These are phyloP conservation scores for Verbena officinalis DNA, from an alignment of 257 asterid genomes.

Conservation along the genomic window DNA sequence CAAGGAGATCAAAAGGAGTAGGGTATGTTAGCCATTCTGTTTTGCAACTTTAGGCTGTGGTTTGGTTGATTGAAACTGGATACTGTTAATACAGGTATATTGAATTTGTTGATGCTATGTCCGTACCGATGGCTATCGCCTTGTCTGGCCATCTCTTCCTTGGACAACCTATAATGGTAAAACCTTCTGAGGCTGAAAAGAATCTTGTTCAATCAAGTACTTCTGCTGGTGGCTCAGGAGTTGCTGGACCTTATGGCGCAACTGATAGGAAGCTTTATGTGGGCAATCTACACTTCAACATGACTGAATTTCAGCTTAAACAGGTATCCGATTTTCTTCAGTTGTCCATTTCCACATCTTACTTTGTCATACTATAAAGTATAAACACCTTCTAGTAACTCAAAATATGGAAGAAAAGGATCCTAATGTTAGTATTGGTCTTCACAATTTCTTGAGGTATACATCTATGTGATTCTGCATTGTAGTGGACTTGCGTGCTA, in stretches of 20 bases:
- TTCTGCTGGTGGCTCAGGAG: constrained; percentile 67
- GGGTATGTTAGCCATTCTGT: constrained; percentile 62
- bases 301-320: constrained; percentile 92
- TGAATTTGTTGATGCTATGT: constrained; percentile 95
- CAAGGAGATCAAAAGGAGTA: constrained; percentile 97
- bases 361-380: no score
- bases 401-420: no score
- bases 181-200: constrained; percentile 99
- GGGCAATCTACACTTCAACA: constrained; percentile 92
- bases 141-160: constrained; percentile 84
- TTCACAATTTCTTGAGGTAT: background rate
- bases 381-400: no score
- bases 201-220: constrained; percentile 94
- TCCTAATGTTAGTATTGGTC: no score
- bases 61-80: constrained; percentile 14
- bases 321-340: constrained; percentile 53
- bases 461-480: no score
- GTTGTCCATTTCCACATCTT: background rate
- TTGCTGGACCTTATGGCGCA: constrained; percentile 88
- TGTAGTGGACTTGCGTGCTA: no score
- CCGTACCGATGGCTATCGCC: constrained; percentile 99
- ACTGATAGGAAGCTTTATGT: constrained; percentile 91
- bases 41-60: background rate
- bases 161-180: constrained; percentile 98
- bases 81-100: constrained; percentile 66